phyloP scores from a whole-genome alignment of 176 grass and related monocot genomes.

The Ampelocalamus luodianensis region DNA sequence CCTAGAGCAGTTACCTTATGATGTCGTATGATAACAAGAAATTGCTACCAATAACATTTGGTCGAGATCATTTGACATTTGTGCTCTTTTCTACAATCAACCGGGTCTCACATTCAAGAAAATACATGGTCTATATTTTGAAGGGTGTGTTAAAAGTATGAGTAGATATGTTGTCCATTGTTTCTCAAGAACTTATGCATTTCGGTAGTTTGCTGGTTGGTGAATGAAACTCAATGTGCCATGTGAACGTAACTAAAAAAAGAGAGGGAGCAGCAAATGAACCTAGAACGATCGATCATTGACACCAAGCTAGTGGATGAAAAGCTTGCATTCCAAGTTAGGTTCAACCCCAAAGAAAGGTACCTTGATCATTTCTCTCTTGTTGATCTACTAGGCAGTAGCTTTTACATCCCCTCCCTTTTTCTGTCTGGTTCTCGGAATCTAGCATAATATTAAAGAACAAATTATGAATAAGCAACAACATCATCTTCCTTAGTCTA shows the following conservation, averaged over 20 bases:
- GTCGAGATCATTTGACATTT: no score
- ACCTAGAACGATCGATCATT: conserved; percentile 40
- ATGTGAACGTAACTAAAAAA: background rate
- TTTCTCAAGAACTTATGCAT: background rate
- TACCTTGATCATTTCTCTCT: background rate
- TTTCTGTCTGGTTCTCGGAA: no score
- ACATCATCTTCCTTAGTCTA: background rate
- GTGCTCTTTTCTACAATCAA: no score
- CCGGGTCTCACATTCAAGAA: no score
- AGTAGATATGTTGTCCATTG: no score
- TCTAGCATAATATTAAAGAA: background rate
- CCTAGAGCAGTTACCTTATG: background rate
- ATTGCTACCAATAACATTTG: no score
- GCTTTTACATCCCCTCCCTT: conserved; percentile 17
- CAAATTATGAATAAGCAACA: background rate
- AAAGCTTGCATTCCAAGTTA: conserved; percentile 41
- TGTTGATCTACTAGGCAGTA: conserved; percentile 11
- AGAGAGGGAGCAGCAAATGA: background rate
- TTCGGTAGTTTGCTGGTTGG: background rate
- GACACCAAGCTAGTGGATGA: conserved; percentile 30
- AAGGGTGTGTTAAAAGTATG: no score
- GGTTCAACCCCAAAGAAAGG: conserved; percentile 37
- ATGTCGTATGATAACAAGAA: background rate
- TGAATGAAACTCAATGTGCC: background rate
- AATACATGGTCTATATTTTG: background rate